Evolutionary conservation across 2,329 filamentous ascomycete species (phyloP), one percentile per base, ranked within the genome.

Genomic region (Xylaria hypoxylon): DNA sequence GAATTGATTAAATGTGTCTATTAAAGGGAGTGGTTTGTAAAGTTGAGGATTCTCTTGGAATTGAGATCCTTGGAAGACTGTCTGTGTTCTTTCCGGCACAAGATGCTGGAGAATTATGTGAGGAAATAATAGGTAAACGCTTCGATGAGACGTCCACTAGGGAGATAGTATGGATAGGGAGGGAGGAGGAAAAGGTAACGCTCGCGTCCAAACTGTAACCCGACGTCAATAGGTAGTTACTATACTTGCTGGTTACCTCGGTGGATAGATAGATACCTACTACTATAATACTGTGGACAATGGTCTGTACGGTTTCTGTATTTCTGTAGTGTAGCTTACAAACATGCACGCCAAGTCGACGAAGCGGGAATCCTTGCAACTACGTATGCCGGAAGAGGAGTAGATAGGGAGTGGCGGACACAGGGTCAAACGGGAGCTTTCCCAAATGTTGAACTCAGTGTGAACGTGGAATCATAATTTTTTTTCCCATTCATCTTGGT

Each of bases 401-500:
- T 24, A 52, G 40, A n/a, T 47, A 59, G 22, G 53, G 31, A 59
- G 48, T 51, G 31, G 24, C 19, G 24, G 47, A 26, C 31, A 38
- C 62, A 55, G 68, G 62, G 67, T 63, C 45, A 65, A 65, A 69
- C 70, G 68, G 64, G 62, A 73, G 59, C 72, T 69, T 70, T 76
- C 75, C 75, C 75, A 77, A 77, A 77, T 75, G 75, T 77, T 77
- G 75, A 77, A 77, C 72, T 71, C 69, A 67, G 62, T 59, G 65
- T 55, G 60, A 47, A 61, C 51, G 31, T 60, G 47, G 58, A 62
- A 63, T 65, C 59, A 52, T 64, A 47, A 15, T 51, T 60, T 67
- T 58, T 66, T 56, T 68, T 55, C 50, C 50, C 42, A 8, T 40
- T 24, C 15, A 35, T 40, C 40, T 61, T 69, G 64, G 55, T 60